Evolutionary conservation across 2,329 filamentous ascomycete species (phyloP).

Genomic region (Colletotrichum scovillei): DNA sequence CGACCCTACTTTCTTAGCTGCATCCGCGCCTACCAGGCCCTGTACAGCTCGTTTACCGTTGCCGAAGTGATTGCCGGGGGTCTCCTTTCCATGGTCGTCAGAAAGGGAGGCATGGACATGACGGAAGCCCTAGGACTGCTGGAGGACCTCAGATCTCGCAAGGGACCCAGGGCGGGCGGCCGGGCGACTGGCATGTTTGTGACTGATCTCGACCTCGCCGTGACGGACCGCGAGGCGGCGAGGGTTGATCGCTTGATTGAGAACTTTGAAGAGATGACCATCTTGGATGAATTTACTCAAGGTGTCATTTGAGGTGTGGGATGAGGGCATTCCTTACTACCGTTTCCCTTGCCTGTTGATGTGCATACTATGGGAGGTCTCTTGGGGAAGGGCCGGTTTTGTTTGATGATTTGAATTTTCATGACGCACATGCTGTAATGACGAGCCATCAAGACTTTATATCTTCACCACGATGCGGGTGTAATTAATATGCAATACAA

Average conservation of each 20-base stretch:
- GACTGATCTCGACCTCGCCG: conserved; percentile 48
- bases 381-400: not conserved
- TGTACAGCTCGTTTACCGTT: conserved; percentile 49
- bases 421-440: not conserved
- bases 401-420: not conserved
- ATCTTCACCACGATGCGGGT: not conserved
- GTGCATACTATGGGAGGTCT: not conserved
- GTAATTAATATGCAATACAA: not conserved
- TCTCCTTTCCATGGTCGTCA: conserved; percentile 49
- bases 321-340: too few species aligned
- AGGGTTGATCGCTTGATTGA: conserved; percentile 46
- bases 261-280: conserved; percentile 43
- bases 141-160: conserved; percentile 41
- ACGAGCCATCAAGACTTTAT: not conserved
- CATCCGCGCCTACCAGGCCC: conserved; percentile 49
- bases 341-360: not conserved
- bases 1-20: conserved; percentile 50
- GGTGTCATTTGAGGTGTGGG: conserved; percentile 6
- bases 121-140: conserved; percentile 44
- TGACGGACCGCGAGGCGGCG: conserved; percentile 47
- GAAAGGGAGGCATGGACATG: conserved; percentile 45
- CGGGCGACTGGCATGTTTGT: conserved; percentile 47
- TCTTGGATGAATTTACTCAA: conserved; percentile 27
- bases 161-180: conserved; percentile 40
- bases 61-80: conserved; percentile 48